phyloP scores from a whole-genome alignment of 306 rosid species.

The Fragaria iinumae region DNA sequence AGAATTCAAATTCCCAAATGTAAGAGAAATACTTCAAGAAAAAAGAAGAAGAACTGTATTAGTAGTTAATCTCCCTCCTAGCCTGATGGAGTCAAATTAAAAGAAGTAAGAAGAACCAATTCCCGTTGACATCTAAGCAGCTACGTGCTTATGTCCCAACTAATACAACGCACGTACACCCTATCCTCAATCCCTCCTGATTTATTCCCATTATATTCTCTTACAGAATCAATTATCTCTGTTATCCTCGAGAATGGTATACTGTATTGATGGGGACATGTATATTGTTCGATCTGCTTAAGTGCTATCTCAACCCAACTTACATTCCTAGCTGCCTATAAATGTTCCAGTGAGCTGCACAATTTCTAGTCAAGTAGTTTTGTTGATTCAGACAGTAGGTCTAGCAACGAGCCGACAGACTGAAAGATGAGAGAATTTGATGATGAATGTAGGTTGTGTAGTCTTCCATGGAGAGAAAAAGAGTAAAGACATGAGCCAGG shows the following conservation, averaged over 20 bases:
- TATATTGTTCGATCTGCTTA: background rate
- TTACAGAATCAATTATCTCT: background rate
- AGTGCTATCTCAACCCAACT: background rate
- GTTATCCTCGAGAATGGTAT: background rate
- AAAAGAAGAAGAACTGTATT: too few species aligned
- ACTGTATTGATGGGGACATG: background rate
- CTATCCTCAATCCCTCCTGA: background rate
- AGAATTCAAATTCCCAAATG: too few species aligned
- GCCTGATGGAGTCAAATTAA: background rate
- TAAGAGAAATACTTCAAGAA: too few species aligned
- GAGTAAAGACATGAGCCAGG: slow-evolving; percentile 1
- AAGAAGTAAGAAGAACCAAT: background rate
- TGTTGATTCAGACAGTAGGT: background rate
- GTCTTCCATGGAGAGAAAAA: slow-evolving; percentile 5
- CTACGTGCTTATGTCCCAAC: background rate
- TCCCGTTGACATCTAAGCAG: background rate
- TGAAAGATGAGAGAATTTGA: background rate
- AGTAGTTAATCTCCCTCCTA: background rate
- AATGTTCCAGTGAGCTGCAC: background rate
- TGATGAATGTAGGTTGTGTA: background rate
- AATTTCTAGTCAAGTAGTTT: background rate
- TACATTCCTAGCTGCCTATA: background rate
- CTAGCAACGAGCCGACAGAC: background rate
- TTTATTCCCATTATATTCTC: background rate
- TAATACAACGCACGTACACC: background rate